Percentiles rank a stretch among this genome's conserved stretches.
These are phyloP conservation scores for Warburgia ugandensis DNA, from an alignment of 164 flowering plant species.

Conservation along the genomic window DNA sequence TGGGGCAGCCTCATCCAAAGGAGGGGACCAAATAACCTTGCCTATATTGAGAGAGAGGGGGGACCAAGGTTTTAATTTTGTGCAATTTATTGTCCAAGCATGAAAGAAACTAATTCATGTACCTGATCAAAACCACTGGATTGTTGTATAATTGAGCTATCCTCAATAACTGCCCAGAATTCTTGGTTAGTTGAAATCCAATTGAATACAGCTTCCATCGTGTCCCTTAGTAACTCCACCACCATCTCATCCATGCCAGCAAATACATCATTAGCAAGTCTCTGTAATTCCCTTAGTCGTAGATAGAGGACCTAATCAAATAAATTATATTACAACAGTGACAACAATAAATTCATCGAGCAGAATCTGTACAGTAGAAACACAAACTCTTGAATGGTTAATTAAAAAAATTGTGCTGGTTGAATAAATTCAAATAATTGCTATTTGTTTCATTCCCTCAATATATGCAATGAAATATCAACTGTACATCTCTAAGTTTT, in stretches of 20 bases:
- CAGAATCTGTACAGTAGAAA: not conserved
- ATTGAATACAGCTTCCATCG: conserved; percentile 33
- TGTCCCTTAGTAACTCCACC: conserved; percentile 32
- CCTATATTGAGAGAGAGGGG: too few relatives aligned
- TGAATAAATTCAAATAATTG: not conserved
- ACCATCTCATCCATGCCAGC: conserved; percentile 35
- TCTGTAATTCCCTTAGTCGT: conserved; percentile 41
- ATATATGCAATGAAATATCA: not conserved
- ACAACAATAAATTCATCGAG: not conserved
- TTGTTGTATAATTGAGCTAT: conserved; percentile 13
- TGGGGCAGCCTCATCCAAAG: not conserved
- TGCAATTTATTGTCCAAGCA: not conserved
- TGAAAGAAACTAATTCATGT: not conserved
- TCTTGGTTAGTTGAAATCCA: conserved; percentile 37
- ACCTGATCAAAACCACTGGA: conserved; percentile 38
- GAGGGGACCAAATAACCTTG: not conserved
- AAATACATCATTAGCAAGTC: conserved; percentile 31
- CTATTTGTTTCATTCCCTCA: not conserved
- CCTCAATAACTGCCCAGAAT: conserved; percentile 22
- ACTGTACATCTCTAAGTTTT: too few relatives aligned
- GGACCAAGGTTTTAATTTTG: not conserved
- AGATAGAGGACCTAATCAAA: conserved; percentile 44
- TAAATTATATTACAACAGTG: conserved; percentile 4
- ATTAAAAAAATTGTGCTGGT: not conserved
- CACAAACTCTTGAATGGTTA: not conserved